Conservation (phyloP, 805 yeast genomes). For the Spathaspora sp. region DNA sequence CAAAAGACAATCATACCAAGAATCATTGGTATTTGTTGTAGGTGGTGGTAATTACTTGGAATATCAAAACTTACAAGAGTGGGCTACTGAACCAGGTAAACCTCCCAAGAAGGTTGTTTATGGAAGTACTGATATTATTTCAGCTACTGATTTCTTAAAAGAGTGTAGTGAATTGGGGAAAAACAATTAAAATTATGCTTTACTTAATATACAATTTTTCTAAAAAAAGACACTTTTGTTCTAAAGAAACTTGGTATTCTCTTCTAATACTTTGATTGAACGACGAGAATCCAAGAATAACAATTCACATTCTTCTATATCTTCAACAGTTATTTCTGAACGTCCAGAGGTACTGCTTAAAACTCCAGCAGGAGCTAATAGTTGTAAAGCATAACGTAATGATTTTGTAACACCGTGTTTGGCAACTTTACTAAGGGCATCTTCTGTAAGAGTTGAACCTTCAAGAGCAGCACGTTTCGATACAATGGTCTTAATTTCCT, state of each 20-base stretch:
- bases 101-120: conserved; percentile 64
- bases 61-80: conserved; percentile 90
- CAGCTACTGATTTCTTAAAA: conserved; percentile 64
- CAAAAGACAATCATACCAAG: conserved; percentile 73
- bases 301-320: conserved; percentile 78
- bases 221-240: conserved; percentile 1
- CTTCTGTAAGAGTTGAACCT: conserved; percentile 56
- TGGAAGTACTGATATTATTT: conserved; percentile 77
- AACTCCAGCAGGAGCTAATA: conserved; percentile 86
- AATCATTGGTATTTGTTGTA: conserved; percentile 84
- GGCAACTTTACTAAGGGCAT: conserved; percentile 75
- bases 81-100: conserved; percentile 44
- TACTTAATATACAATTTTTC: neutral
- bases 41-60: conserved; percentile 97
- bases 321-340: conserved; percentile 59
- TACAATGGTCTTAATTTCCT: conserved; percentile 78
- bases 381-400: conserved; percentile 86
- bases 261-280: conserved; percentile 66
- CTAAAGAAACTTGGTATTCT: conserved; percentile 36
- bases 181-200: neutral
- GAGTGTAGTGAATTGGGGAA: conserved; percentile 59
- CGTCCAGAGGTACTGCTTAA: conserved; percentile 74
- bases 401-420: conserved; percentile 73
- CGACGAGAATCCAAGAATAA: conserved; percentile 85
- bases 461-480: conserved; percentile 81